Conservation (phyloP, 352 stramenopile genomes). For the Phytophthora uliginosa region DNA sequence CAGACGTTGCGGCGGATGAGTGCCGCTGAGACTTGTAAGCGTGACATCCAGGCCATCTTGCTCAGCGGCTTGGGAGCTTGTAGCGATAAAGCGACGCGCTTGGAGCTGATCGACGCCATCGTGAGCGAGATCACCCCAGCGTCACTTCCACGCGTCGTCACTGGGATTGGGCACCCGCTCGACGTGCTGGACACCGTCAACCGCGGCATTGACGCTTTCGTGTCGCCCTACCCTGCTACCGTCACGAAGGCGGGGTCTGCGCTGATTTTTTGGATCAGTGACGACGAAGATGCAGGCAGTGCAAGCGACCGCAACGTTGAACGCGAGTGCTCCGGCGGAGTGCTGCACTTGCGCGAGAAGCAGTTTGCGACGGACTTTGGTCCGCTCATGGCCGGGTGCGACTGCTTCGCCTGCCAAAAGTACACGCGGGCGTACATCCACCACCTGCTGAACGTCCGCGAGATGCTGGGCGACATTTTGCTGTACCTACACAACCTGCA, state of each 20-base stretch:
- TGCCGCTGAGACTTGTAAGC: conserved; percentile 72
- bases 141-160: conserved; percentile 66
- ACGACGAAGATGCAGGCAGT: conserved; percentile 34
- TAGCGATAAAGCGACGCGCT: conserved; percentile 42
- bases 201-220: conserved; percentile 71
- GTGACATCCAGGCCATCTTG: conserved; percentile 71
- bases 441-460: conserved; percentile 93
- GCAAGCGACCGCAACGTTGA: conserved; percentile 26
- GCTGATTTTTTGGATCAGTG: conserved; percentile 70
- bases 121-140: conserved; percentile 45
- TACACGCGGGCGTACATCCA: conserved; percentile 93
- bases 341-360: conserved; percentile 78
- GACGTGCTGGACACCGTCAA: conserved; percentile 64
- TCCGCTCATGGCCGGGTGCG: conserved; percentile 68
- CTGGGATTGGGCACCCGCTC: conserved; percentile 73
- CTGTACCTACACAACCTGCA: conserved; percentile 91
- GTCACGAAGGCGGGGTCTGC: conserved; percentile 62
- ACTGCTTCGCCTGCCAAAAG: conserved; percentile 80
- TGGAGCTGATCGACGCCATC: conserved; percentile 58
- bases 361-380: conserved; percentile 72
- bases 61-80: conserved; percentile 72
- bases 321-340: conserved; percentile 48
- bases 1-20: conserved; percentile 62
- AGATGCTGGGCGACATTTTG: conserved; percentile 94
- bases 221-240: conserved; percentile 70